Conservation (phyloP, 2,329 filamentous ascomycete genomes). For the Colletotrichum musae region DNA sequence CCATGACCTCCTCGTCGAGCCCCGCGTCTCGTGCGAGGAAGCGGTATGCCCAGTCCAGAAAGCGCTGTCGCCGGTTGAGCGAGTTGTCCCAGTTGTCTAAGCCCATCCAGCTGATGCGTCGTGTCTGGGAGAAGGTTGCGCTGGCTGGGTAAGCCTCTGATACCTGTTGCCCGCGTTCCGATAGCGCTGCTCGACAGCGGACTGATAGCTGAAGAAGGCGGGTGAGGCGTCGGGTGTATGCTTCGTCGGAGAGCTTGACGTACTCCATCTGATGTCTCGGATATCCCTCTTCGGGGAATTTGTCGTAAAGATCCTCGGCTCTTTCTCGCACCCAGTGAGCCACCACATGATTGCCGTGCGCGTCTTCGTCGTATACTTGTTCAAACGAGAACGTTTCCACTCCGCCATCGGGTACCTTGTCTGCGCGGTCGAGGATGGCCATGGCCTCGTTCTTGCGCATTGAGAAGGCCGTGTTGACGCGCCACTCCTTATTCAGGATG, state of each 20-base stretch:
- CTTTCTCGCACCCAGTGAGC: too few relatives aligned
- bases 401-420: background rate
- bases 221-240: background rate
- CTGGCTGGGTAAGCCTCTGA: slow-evolving; percentile 10
- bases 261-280: slow-evolving; percentile 16
- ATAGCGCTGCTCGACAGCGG: background rate
- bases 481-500: slow-evolving; percentile 29
- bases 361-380: too few relatives aligned
- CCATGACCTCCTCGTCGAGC: slow-evolving; percentile 32
- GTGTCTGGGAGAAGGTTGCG: background rate
- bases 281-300: background rate
- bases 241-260: background rate
- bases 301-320: background rate
- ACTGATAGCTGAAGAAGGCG: background rate
- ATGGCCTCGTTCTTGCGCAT: slow-evolving; percentile 32
- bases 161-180: background rate
- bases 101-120: slow-evolving; percentile 2
- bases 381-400: too few relatives aligned
- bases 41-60: slow-evolving; percentile 21
- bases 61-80: slow-evolving; percentile 13
- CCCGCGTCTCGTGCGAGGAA: slow-evolving; percentile 32
- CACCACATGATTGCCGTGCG: too few relatives aligned
- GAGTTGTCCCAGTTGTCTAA: slow-evolving; percentile 4
- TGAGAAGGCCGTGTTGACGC: slow-evolving; percentile 20
- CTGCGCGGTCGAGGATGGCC: slow-evolving; percentile 3